A percentile compares a stretch with the other conserved stretches of the same genome.
These are phyloP conservation scores for Cyberlindnera xylosilytica DNA, from an alignment of 805 yeast species.

Conservation along the genomic window DNA sequence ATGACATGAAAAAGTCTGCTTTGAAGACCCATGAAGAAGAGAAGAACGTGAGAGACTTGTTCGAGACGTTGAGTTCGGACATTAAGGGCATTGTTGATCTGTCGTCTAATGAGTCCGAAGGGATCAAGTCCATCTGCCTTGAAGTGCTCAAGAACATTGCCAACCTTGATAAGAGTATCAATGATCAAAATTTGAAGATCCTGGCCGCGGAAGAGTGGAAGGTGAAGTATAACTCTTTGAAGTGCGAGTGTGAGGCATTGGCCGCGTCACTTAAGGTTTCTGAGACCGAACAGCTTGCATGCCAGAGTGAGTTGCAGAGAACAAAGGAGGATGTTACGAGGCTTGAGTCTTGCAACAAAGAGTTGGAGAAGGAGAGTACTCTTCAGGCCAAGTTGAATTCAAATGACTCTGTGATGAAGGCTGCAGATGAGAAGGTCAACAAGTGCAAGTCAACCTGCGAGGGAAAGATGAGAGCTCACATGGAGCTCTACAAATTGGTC, in stretches of 20 bases:
- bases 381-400: conserved; percentile 1
- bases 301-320: not conserved
- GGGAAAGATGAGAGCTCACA: conserved; percentile 34
- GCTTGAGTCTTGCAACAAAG: not conserved
- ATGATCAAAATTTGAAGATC: conserved; percentile 15
- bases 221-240: conserved; percentile 1
- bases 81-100: not conserved
- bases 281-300: not conserved
- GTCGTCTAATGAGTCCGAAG: not conserved
- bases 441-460: conserved; percentile 29
- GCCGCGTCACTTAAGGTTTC: not conserved
- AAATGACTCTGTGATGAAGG: conserved; percentile 4
- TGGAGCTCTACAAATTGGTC: conserved; percentile 31
- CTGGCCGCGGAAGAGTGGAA: conserved; percentile 6
- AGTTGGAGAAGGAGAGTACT: not conserved
- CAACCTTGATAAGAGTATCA: conserved; percentile 21
- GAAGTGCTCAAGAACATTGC: conserved; percentile 12
- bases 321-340: not conserved
- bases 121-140: not conserved
- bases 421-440: conserved; percentile 16
- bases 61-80: not conserved
- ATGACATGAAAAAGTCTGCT: not conserved
- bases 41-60: not conserved
- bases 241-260: conserved; percentile 4
- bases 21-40: not conserved